Base-by-base conservation (phyloP, 495 filamentous ascomycete genomes). In the Pyrenula massariospora region DNA sequence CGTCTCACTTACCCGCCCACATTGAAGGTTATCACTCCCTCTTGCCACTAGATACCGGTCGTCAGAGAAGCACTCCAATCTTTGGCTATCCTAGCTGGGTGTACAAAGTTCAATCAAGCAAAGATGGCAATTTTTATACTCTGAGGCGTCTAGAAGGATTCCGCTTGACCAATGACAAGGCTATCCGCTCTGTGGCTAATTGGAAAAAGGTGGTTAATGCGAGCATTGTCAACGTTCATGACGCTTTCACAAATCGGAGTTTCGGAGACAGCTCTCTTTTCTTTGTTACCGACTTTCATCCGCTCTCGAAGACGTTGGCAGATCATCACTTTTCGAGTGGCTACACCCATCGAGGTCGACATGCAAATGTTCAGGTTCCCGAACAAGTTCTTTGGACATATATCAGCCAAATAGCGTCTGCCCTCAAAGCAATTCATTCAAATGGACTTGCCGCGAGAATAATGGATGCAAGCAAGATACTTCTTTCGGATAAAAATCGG, bases 231-330 rank as follows among this genome's bases (percentile, higher is more conserved):
- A 86, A 84, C 1, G 79, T 95, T 11, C 86, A 95, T 63, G 88
- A 96, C 70, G 89, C 88, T 1, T 97, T 97, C 66, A 97, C 93
- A 5, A 96, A 88, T 48, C 76, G 89, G 47, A 85, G 84, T 51
- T 98, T 97, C 70, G 88, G 90, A 58, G 94, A 97, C 63, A 94
- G 86, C 68, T 97, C 94, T 15, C 77, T 98, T 54, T 86, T 98
- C 57, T 88, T 97, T 66, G 90, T 94, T 31, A 94, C 88, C 57
- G 88, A 94, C 66, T 98, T 92, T 64, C 88, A 94, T 64, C 94
- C 93, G 0, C 72, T 90, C 22, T 87, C 92, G 23, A 94, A 93
- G 70, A 95, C 93, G 2, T 76, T 98, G 12, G 82, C 84, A 25
- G 92, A 97, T 63, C 82, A 89, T 58, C 85, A 96, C 60, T 83